Base-by-base conservation (phyloP, 305 asterid genomes). In the Plantago rigida region DNA sequence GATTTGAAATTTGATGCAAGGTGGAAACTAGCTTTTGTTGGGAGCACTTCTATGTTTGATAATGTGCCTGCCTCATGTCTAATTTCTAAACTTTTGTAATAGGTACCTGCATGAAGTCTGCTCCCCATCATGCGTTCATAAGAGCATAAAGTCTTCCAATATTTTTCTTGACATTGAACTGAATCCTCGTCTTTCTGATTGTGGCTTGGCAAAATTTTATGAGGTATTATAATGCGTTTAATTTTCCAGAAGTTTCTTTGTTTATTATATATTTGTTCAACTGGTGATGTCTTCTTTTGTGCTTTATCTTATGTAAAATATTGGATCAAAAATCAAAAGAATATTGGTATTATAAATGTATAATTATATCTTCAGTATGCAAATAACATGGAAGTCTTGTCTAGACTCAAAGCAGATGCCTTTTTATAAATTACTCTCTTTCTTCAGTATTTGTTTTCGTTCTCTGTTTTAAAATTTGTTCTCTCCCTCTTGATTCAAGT, bases 91-190 rank as follows among this genome's bases (percentile, higher is more conserved):
- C 19, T 52, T 17, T 45, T 52, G 3, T 67, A 14, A 49, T 55
- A 82, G 86, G 78, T 82, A 76, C 73, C 72, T 83, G 70, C 89
- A 80, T 59, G 87, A 80, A 60, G 81, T 72, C 48, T 78, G 83
- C 68, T 78, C 80, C 29, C 86, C 89, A 13, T 56, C 84, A 28
- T 56, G 67, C 42, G 62, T 80, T 61, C 89, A 83, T 74, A 71
- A 73, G 75, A 72, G 71, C 78, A 71, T 83, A 56, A 83, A 75
- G 65, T 80, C 89, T 14, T 73, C 84, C 13, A 83, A 80, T 70
- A 83, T 83, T 66, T 73, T 83, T 72, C 89, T 83, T 0, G 77
- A 83, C 66, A 31, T 69, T 6, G 87, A 78, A 63, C 72, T 83
- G 55, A 78, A 80, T 67, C 82, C 89, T 53, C 70, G 46, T 58